A percentile compares a stretch with the other conserved stretches of the same genome.
Evolutionary conservation across 2,329 filamentous ascomycete species (phyloP).

Genomic region (Trichoderma brevicompactum): DNA sequence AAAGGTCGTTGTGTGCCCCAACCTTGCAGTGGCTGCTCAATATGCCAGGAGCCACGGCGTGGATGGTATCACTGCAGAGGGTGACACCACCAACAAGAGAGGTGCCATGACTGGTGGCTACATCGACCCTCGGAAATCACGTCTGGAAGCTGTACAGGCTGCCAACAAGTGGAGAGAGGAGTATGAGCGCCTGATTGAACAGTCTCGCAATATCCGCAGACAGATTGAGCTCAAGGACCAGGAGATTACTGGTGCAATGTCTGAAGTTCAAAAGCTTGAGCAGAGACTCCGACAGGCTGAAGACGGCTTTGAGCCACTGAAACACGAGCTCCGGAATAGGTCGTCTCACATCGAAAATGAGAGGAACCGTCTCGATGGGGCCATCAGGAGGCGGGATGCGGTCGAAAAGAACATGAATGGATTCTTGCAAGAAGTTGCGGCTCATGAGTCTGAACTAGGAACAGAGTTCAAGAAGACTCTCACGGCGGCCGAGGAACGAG

Average conservation of each 20-base stretch:
- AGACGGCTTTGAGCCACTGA: conserved; percentile 78
- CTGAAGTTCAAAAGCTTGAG: conserved; percentile 80
- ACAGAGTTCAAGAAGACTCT: conserved; percentile 93
- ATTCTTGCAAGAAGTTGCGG: conserved; percentile 73
- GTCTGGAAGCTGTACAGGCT: conserved; percentile 80
- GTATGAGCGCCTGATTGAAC: conserved; percentile 68
- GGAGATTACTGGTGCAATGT: conserved; percentile 83
- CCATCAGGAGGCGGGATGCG: conserved; percentile 65
- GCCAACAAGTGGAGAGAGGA: conserved; percentile 76
- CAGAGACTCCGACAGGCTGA: conserved; percentile 79
- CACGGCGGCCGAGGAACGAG: conserved; percentile 77
- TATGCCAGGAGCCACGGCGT: conserved; percentile 92
- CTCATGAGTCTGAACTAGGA: conserved; percentile 78
- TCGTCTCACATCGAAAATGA: conserved; percentile 74
- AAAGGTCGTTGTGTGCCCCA: conserved; percentile 92
- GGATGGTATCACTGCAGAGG: conserved; percentile 91
- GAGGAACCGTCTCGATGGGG: conserved; percentile 73
- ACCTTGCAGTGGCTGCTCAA: conserved; percentile 82
- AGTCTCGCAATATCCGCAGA: conserved; percentile 67
- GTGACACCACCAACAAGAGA: conserved; percentile 92
- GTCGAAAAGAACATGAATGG: conserved; percentile 76
- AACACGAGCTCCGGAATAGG: conserved; percentile 76
- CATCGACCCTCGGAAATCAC: conserved; percentile 82
- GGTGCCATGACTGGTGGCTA: conserved; percentile 95
- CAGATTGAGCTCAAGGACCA: conserved; percentile 83